These are phyloP conservation scores for Solanum piurae DNA, from an alignment of 257 asterid species.

Conservation along the genomic window DNA sequence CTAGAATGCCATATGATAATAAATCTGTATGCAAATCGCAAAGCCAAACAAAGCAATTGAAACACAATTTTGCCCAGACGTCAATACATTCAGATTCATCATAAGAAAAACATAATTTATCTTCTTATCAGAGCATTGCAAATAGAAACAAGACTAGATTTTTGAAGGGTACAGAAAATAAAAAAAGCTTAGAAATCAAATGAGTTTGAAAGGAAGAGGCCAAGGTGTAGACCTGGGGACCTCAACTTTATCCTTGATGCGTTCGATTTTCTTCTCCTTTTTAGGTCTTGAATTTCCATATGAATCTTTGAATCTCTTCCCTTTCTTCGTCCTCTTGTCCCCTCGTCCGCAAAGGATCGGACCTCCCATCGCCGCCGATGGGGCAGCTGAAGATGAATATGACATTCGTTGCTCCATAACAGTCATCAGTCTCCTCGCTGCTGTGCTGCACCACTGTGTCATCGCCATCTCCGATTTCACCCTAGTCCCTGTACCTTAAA, in stretches of 20 bases:
- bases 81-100: neutral
- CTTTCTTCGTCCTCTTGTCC: conserved; percentile 74
- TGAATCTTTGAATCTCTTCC: conserved; percentile 77
- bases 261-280: conserved; percentile 57
- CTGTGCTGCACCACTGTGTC: conserved; percentile 33
- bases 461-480: conserved; percentile 33
- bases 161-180: neutral
- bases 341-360: conserved; percentile 75
- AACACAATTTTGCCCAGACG: neutral
- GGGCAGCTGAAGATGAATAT: conserved; percentile 16
- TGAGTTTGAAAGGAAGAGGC: conserved; percentile 92
- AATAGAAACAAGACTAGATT: neutral
- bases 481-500: conserved; percentile 6
- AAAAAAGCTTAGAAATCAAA: conserved; percentile 3
- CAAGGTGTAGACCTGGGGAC: conserved; percentile 91
- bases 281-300: conserved; percentile 66
- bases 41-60: neutral
- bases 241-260: conserved; percentile 71
- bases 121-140: neutral
- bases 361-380: conserved; percentile 18
- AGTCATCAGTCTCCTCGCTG: conserved; percentile 25
- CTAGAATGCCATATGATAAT: neutral
- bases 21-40: neutral
- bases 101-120: neutral
- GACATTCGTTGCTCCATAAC: conserved; percentile 24